Percentiles rank a stretch among this genome's conserved stretches.
These are phyloP conservation scores for Phytopythium ostracodes DNA, from an alignment of 352 stramenopile genomes.

Conservation along the genomic window DNA sequence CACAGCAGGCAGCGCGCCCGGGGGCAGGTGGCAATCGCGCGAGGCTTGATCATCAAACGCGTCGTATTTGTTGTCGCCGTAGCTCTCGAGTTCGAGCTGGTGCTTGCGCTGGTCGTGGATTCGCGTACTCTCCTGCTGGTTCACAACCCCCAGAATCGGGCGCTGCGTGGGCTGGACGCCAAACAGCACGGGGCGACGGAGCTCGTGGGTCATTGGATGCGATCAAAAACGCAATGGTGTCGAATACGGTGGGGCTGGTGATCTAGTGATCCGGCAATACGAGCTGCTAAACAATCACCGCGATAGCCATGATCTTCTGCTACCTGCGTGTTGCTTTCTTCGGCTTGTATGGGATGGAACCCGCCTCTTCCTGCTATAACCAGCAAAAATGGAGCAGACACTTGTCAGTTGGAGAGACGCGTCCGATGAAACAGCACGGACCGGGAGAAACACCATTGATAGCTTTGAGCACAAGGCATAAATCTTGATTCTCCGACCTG, in stretches of 20 bases:
- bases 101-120: slow-evolving; percentile 29
- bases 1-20: slow-evolving; percentile 51
- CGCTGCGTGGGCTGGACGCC: slow-evolving; percentile 38
- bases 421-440: neutral
- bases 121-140: slow-evolving; percentile 28
- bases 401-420: neutral
- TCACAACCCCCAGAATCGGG: slow-evolving; percentile 45
- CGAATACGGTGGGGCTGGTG: neutral
- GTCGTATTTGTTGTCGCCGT: slow-evolving; percentile 14
- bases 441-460: neutral
- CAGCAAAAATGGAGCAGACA: neutral
- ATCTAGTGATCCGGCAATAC: neutral
- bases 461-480: neutral
- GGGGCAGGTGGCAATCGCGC: slow-evolving; percentile 11
- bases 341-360: neutral
- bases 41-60: slow-evolving; percentile 2
- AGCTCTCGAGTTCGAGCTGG: slow-evolving; percentile 7
- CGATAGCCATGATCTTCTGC: neutral
- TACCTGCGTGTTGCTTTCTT: neutral
- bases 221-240: neutral
- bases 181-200: slow-evolving; percentile 52
- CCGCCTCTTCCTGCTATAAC: neutral
- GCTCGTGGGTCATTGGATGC: slow-evolving; percentile 40
- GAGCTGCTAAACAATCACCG: neutral
- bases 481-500: neutral